A percentile compares a stretch with the other conserved stretches of the same genome.
These are phyloP conservation scores for Kwoniella sp. DNA, from an alignment of 768 basidiomycete species.

Conservation along the genomic window DNA sequence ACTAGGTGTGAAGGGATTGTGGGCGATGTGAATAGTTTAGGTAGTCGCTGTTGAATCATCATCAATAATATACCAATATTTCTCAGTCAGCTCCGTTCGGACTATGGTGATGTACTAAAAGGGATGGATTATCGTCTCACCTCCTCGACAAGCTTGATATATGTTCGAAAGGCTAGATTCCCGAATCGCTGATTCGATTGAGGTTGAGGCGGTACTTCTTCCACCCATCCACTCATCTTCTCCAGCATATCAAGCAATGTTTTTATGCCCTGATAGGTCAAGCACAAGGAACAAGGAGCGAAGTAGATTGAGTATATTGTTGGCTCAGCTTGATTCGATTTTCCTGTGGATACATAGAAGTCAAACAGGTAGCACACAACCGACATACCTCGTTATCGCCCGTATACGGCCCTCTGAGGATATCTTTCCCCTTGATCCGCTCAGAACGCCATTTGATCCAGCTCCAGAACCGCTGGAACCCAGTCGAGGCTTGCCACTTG, in stretches of 20 bases:
- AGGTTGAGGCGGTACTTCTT: constrained; percentile 72
- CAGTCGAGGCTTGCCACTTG: constrained; percentile 69
- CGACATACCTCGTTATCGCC: constrained; percentile 31
- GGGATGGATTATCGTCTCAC: constrained; percentile 55
- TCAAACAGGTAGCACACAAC: not conserved
- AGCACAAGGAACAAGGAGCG: no score
- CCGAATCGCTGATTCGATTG: constrained; percentile 80
- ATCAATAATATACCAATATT: not conserved
- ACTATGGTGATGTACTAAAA: no score
- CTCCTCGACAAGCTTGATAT: constrained; percentile 76
- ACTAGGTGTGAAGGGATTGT: constrained; percentile 57
- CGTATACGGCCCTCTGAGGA: constrained; percentile 58
- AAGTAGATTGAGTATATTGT: no score
- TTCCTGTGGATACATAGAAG: no score
- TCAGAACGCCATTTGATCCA: constrained; percentile 78
- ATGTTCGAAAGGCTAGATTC: constrained; percentile 84
- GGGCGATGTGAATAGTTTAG: constrained; percentile 61
- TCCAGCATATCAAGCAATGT: constrained; percentile 66
- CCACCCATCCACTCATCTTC: constrained; percentile 71
- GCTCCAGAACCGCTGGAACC: constrained; percentile 71
- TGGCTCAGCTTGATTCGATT: not conserved
- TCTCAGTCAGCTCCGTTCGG: not conserved
- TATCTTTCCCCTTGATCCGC: constrained; percentile 68
- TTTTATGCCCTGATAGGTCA: constrained; percentile 45
- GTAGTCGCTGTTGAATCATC: constrained; percentile 57